Evolutionary conservation across 176 grass and related monocot genomes (phyloP).

Genomic region (Oryza meyeriana): DNA sequence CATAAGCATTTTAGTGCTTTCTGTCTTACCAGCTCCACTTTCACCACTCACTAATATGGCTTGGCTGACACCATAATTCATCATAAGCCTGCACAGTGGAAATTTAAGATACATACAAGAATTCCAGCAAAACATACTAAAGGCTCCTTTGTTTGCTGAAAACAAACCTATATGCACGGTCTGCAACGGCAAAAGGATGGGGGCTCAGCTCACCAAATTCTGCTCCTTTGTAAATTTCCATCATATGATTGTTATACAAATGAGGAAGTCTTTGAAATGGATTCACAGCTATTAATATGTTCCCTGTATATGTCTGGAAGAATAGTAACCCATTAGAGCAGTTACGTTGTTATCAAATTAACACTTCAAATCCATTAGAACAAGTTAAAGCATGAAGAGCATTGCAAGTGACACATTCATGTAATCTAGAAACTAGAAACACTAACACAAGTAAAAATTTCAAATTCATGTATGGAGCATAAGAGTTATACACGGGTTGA

Average conservation of each 20-base stretch:
- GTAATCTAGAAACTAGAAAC: slow-evolving; percentile 28
- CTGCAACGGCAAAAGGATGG: slow-evolving; percentile 95
- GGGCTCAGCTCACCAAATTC: slow-evolving; percentile 85
- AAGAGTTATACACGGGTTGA: slow-evolving; percentile 9
- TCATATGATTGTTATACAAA: slow-evolving; percentile 95
- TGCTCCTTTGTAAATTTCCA: slow-evolving; percentile 91
- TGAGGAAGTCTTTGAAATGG: slow-evolving; percentile 94
- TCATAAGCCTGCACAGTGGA: slow-evolving; percentile 66
- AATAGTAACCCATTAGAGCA: slow-evolving; percentile 31
- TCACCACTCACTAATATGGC: slow-evolving; percentile 89
- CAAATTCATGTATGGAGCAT: neutral
- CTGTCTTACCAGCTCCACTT: slow-evolving; percentile 90
- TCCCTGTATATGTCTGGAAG: slow-evolving; percentile 86
- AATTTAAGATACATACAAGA: slow-evolving; percentile 16
- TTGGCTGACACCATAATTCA: slow-evolving; percentile 62
- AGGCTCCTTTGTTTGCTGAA: slow-evolving; percentile 15
- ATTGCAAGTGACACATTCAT: slow-evolving; percentile 11
- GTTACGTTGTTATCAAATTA: neutral
- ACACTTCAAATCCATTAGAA: slow-evolving; percentile 12
- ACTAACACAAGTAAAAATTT: slow-evolving; percentile 14
- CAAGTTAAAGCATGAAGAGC: slow-evolving; percentile 6
- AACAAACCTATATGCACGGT: slow-evolving; percentile 83
- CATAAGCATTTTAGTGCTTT: slow-evolving; percentile 94
- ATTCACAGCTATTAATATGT: slow-evolving; percentile 96
- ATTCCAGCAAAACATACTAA: slow-evolving; percentile 24